A percentile compares a stretch with the other conserved stretches of the same genome.
Evolutionary conservation across 495 filamentous ascomycete species (phyloP).

Genomic region (Tirmania nivea): DNA sequence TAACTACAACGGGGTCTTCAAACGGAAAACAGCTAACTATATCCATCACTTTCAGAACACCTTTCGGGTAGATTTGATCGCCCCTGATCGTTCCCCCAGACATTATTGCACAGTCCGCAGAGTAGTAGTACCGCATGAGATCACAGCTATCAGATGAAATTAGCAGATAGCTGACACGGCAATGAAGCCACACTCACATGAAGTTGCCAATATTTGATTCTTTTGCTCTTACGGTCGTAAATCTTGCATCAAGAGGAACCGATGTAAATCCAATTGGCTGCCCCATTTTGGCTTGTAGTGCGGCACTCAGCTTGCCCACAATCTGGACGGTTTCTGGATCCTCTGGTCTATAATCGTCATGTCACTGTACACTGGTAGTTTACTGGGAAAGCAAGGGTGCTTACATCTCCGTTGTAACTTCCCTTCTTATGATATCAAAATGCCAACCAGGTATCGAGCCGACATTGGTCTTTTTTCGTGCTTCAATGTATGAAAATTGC

Average conservation of each 20-base stretch:
- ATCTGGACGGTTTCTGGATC: slow-evolving; percentile 33
- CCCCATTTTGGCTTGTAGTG: slow-evolving; percentile 49
- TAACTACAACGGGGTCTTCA: slow-evolving; percentile 68
- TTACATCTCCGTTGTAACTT: slow-evolving; percentile 34
- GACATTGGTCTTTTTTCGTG: slow-evolving; percentile 30
- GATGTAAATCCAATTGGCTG: slow-evolving; percentile 68
- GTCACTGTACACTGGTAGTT: not conserved
- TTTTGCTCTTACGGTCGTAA: slow-evolving; percentile 50
- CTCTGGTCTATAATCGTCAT: slow-evolving; percentile 27
- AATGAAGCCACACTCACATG: slow-evolving; percentile 21
- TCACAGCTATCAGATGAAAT: slow-evolving; percentile 31
- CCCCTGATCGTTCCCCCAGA: slow-evolving; percentile 75
- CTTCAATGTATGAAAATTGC: slow-evolving; percentile 72
- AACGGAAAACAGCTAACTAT: slow-evolving; percentile 71
- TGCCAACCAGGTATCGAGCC: slow-evolving; percentile 34
- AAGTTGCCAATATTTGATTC: slow-evolving; percentile 82
- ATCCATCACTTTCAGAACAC: slow-evolving; percentile 53
- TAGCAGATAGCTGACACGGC: not conserved
- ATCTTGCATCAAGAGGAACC: slow-evolving; percentile 60
- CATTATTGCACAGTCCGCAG: slow-evolving; percentile 62
- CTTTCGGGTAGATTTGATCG: slow-evolving; percentile 70
- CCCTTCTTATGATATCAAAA: slow-evolving; percentile 52
- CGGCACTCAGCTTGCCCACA: slow-evolving; percentile 44
- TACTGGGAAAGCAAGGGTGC: not conserved
- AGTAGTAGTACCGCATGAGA: slow-evolving; percentile 65